Evolutionary conservation across 345 rosid species (phyloP), one percentile per base, ranked within the genome.

Genomic region (Linum trigynum): DNA sequence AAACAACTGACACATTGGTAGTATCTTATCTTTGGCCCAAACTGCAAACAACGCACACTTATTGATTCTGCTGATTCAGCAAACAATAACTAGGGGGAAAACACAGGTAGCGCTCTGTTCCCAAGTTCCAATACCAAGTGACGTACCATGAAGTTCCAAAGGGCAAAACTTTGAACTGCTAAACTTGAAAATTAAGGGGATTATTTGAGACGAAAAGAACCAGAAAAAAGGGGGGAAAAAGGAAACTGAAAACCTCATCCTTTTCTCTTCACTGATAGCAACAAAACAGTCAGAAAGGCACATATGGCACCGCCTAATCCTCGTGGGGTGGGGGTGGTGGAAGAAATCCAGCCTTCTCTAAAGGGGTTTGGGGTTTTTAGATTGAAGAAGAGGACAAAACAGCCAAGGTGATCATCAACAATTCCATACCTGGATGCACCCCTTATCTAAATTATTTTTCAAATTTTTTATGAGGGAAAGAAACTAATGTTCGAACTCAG

Each of bases 81-180:
- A 63, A 23, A 7, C 59, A 9, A 17, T 56, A 42, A 53, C 15
- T 3, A 50, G 62, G 2, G 14, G 12, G 53, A 48, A 12, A 48
- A 48, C 9, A 48, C 14, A 48, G 53, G 3, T 43, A 11, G 11
- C 14, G 14, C 14, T 15, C 8, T 38, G 55, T 67, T 74, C 51
- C 45, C 77, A 75, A 67, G 72, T 72, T 65, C 72, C 74, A 59
- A 74, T 51, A 59, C 58, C 63, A 59, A 23, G 12, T 74, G 71
- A 66, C 71, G 71, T 56, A 38, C 63, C 68, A 37, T 59, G 48
- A 3, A 48, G 14, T 12, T 48, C 14, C 53, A 12, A 6, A 12
- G 14, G 53, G 14, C 14, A 48, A 48, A 9, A 48, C 53, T 48
- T 48, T 66, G 69, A 38, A 41, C 51, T 41, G 71, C 63, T 66